A percentile compares a stretch with the other conserved stretches of the same genome.
These are phyloP conservation scores for Fusarium incarnatum DNA, from an alignment of 2,329 filamentous ascomycete species.

Conservation along the genomic window DNA sequence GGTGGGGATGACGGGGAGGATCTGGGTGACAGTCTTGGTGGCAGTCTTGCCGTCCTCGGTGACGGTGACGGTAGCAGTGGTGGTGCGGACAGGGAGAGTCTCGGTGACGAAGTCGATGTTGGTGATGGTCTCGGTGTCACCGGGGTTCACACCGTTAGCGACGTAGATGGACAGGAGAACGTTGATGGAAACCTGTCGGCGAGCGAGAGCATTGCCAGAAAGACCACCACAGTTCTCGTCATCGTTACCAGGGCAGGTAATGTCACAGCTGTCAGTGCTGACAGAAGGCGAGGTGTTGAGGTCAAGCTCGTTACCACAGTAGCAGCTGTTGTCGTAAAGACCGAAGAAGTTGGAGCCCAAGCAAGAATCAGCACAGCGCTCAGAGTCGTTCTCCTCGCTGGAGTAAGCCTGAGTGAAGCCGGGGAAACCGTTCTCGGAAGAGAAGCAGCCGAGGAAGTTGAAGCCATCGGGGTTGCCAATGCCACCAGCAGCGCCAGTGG, in stretches of 20 bases:
- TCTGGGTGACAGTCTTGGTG: slow-evolving; percentile 41
- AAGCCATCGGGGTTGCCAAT: slow-evolving; percentile 31
- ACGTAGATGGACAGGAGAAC: slow-evolving; percentile 43
- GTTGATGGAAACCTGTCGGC: slow-evolving; percentile 41
- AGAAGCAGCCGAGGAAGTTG: slow-evolving; percentile 46
- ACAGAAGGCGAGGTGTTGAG: slow-evolving; percentile 14
- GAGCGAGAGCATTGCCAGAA: slow-evolving; percentile 2
- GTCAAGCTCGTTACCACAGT: slow-evolving; percentile 45
- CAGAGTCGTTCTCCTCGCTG: slow-evolving; percentile 29
- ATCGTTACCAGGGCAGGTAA: slow-evolving; percentile 46
- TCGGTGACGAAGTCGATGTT: slow-evolving; percentile 38
- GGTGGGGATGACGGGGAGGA: slow-evolving; percentile 37
- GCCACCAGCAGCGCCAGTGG: slow-evolving; percentile 6
- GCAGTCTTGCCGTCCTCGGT: slow-evolving; percentile 43
- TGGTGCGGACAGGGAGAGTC: slow-evolving; percentile 45
- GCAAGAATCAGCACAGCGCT: slow-evolving; percentile 44
- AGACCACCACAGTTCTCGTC: slow-evolving; percentile 46
- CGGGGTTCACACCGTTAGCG: slow-evolving; percentile 21
- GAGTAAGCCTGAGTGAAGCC: slow-evolving; percentile 35
- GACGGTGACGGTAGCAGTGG: slow-evolving; percentile 45
- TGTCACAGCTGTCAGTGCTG: slow-evolving; percentile 40
- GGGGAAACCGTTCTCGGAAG: slow-evolving; percentile 46
- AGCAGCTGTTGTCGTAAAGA: slow-evolving; percentile 46
- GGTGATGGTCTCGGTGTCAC: slow-evolving; percentile 22
- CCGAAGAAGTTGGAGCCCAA: slow-evolving; percentile 43